These are phyloP conservation scores for Teratosphaeria nubilosa DNA, from an alignment of 2,329 filamentous ascomycete species.

Conservation along the genomic window DNA sequence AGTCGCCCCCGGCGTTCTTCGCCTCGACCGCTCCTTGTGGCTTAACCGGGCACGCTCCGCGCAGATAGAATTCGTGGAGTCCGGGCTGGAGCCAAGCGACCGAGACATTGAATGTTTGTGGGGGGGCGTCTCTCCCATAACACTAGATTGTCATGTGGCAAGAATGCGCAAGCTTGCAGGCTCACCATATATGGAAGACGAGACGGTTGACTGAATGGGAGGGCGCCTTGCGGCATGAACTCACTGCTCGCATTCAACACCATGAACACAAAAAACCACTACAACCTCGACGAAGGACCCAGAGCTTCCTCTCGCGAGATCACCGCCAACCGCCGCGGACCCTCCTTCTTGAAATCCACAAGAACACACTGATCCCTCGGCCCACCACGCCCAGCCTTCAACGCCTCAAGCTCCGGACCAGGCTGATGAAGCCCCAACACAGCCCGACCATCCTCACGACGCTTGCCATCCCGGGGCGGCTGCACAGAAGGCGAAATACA, in stretches of 20 bases:
- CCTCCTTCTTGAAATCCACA: slow-evolving; percentile 47
- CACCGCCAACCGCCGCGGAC: slow-evolving; percentile 47
- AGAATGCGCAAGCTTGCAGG: neutral
- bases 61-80: neutral
- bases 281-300: slow-evolving; percentile 8
- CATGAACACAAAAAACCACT: neutral
- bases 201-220: neutral
- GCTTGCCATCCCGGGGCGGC: slow-evolving; percentile 26
- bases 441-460: slow-evolving; percentile 38
- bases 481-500: slow-evolving; percentile 33
- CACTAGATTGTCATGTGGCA: neutral
- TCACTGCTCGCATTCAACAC: neutral
- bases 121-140: neutral
- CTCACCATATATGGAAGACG: neutral
- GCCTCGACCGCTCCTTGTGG: neutral
- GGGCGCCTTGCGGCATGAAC: neutral
- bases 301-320: slow-evolving; percentile 30
- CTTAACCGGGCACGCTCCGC: neutral
- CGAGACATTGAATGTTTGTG: neutral
- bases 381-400: slow-evolving; percentile 34
- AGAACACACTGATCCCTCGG: slow-evolving; percentile 47
- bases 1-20: neutral
- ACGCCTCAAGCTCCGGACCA: slow-evolving; percentile 44
- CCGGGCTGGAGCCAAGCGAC: neutral
- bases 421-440: slow-evolving; percentile 46